phyloP scores from a whole-genome alignment of 345 rosid species.

The Mangifera indica region DNA sequence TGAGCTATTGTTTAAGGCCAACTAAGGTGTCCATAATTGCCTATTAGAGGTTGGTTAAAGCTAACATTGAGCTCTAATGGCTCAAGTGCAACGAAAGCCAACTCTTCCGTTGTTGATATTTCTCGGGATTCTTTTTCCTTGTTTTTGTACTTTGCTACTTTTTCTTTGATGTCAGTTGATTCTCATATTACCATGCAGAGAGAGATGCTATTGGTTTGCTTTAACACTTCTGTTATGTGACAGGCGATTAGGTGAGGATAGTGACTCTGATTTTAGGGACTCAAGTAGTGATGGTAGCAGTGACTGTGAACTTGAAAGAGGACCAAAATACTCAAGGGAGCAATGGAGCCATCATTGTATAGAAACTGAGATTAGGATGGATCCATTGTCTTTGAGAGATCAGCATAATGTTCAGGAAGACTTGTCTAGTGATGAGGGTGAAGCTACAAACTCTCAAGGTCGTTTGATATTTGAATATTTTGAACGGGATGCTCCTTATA shows the following conservation, averaged over 20 bases:
- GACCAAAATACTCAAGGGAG: slow-evolving; percentile 30
- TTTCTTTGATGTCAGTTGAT: not conserved
- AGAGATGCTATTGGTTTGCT: slow-evolving; percentile 6
- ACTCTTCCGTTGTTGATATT: not conserved
- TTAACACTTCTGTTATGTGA: slow-evolving; percentile 12
- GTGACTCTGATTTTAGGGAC: slow-evolving; percentile 71
- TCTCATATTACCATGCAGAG: not conserved
- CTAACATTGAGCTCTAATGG: not conserved
- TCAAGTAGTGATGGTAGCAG: slow-evolving; percentile 78
- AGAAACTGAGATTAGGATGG: slow-evolving; percentile 32
- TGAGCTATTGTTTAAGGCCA: slow-evolving; percentile 2
- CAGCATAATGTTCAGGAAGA: slow-evolving; percentile 40
- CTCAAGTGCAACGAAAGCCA: not conserved
- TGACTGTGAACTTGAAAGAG: slow-evolving; percentile 62
- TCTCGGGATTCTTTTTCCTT: not conserved
- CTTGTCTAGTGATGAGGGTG: slow-evolving; percentile 77
- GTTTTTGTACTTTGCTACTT: not conserved
- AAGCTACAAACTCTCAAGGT: slow-evolving; percentile 47
- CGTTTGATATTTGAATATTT: slow-evolving; percentile 68
- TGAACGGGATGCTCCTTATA: slow-evolving; percentile 73
- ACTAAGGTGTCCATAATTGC: not conserved
- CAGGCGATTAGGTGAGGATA: slow-evolving; percentile 61
- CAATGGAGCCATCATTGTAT: slow-evolving; percentile 23
- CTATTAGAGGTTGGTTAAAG: not conserved
- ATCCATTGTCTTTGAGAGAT: slow-evolving; percentile 50